Evolutionary conservation across 345 rosid genomes (phyloP).

Genomic region (Hibiscus syriacus): DNA sequence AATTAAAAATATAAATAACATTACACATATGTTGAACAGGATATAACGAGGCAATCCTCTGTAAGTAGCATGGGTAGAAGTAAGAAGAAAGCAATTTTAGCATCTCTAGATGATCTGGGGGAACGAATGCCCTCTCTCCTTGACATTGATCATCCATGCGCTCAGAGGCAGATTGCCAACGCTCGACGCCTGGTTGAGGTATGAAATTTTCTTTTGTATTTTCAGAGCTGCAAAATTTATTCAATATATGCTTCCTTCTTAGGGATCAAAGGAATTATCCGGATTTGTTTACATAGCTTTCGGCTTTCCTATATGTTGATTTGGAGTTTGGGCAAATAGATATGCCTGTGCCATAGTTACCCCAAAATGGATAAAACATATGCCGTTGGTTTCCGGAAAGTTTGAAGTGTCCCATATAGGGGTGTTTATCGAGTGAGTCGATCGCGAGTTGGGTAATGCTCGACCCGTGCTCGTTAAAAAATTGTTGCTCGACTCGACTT

Average conservation of each 20-base stretch:
- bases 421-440: too few species aligned
- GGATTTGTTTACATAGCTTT: neutral
- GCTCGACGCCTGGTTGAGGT: conserved; percentile 75
- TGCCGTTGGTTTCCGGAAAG: neutral
- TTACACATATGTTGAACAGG: conserved; percentile 44
- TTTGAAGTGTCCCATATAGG: neutral
- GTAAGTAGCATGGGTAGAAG: conserved; percentile 61
- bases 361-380: neutral
- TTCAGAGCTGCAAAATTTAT: conserved; percentile 11
- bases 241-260: neutral
- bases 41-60: conserved; percentile 75
- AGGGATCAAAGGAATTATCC: neutral
- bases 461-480: too few species aligned
- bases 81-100: conserved; percentile 69
- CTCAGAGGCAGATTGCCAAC: conserved; percentile 76
- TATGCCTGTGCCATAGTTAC: neutral
- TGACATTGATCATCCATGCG: conserved; percentile 93
- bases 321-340: neutral
- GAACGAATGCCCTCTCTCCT: conserved; percentile 98
- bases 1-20: neutral
- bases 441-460: too few species aligned
- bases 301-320: neutral
- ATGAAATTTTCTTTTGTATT: neutral
- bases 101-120: conserved; percentile 70
- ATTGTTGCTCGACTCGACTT: too few species aligned